Evolutionary conservation across 441 rosid genomes (phyloP).

Genomic region (Lepidium campestre): DNA sequence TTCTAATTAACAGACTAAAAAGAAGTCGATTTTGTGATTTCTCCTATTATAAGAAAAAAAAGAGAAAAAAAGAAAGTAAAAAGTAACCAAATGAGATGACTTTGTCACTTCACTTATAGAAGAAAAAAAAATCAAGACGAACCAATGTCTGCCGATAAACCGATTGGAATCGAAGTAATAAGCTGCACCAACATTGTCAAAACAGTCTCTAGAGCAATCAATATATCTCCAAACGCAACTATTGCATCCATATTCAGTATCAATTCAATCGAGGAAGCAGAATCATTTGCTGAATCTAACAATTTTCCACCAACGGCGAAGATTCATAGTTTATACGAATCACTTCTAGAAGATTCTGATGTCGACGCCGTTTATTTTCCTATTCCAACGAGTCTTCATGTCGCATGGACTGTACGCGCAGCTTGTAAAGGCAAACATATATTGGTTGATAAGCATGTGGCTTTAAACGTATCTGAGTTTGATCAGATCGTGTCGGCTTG

Average conservation of each 20-base stretch:
- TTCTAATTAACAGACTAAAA: too few relatives aligned
- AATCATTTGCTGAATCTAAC: slow-evolving; percentile 46
- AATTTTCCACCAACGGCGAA: slow-evolving; percentile 45
- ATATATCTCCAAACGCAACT: slow-evolving; percentile 55
- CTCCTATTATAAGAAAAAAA: too few relatives aligned
- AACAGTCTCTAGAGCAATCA: slow-evolving; percentile 58
- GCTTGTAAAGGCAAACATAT: slow-evolving; percentile 72
- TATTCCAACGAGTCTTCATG: slow-evolving; percentile 68
- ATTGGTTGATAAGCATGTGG: slow-evolving; percentile 76
- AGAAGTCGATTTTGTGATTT: too few relatives aligned
- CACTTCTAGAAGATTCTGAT: slow-evolving; percentile 56
- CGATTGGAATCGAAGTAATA: slow-evolving; percentile 51
- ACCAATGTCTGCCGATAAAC: slow-evolving; percentile 1
- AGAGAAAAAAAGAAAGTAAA: too few relatives aligned
- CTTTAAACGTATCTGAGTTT: slow-evolving; percentile 42
- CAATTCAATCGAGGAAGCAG: slow-evolving; percentile 45
- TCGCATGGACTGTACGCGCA: slow-evolving; percentile 54
- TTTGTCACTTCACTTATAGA: too few relatives aligned
- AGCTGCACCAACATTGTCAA: slow-evolving; percentile 69
- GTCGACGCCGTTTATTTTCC: slow-evolving; percentile 79
- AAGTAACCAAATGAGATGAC: too few relatives aligned
- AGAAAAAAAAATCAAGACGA: too few relatives aligned
- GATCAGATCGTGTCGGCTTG: slow-evolving; percentile 57
- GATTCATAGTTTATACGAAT: slow-evolving; percentile 58
- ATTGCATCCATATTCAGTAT: slow-evolving; percentile 58